Base-by-base conservation (phyloP, 176 grass and related monocot genomes). In the Elaeis guineensis region DNA sequence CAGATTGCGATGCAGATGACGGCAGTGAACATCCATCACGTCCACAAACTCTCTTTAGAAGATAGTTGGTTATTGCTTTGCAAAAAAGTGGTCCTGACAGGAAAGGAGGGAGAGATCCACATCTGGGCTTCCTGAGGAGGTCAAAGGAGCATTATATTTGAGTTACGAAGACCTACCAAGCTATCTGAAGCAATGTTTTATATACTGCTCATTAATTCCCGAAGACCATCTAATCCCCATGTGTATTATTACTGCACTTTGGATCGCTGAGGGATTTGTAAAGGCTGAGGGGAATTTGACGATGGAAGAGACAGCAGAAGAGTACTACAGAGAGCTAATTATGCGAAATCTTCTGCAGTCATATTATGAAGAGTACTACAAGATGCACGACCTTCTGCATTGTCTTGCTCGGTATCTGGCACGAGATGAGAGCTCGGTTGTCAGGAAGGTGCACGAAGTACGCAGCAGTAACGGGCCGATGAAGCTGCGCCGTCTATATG, bases 181-280 rank as follows among this genome's bases (percentile, higher is more conserved):
- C 39, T 71, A 95, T 65, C 69, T 95, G 50, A 86, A 83, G 73
- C 79, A 86, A 21, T 86, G 85, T 65, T 81, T 95, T 76, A 63
- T 89, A 0, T 95, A 89, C 61, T 89, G 82, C 73, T 86, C 79
- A 52, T 52, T 95, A 69, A 79, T 79, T 55, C 76, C 79, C 17
- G 71, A 71, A 26, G 76, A 75, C 48, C 16, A 5, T 30, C 0
- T 28, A 28, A 0, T 28, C 3, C 0, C 0, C 5, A 28, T 28
- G 4, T 5, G 0, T 5, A 5, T 0, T 28, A 28, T 95, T 29
- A 64, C 78, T 66, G 72, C 73, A 62, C 73, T 70, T 55, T 95
- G 90, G 90, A 68, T 89, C 6, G 65, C 82, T 16, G 82, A 89
- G 54, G 63, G 82, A 17, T 85, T 83, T 30, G 73, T 89, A 23